Base-by-base conservation (phyloP, 805 yeast species). In the Yarrowia alimentaria region DNA sequence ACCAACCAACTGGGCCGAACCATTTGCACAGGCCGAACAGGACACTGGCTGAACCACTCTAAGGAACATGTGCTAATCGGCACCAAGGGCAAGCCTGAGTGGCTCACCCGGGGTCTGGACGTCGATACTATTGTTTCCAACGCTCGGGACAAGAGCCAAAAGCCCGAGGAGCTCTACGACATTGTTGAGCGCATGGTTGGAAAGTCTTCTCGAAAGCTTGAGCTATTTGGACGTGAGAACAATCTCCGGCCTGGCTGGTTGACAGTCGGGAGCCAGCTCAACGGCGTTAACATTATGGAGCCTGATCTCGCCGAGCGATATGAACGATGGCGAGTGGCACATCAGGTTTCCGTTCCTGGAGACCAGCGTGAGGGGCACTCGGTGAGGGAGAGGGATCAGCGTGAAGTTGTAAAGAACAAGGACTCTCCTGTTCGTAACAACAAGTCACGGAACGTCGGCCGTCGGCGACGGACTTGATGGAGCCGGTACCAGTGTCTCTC, bases 41-140 rank as follows among this genome's bases (percentile, higher is more conserved):
- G 98, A 0, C 98, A 90, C 64, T 90, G 98, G 98, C 72, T 90
- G 49, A 90, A 90, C 62, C 98, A 90, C 66, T 85, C 96, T 0
- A 90, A 90, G 60, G 98, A 90, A 64, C 97, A 90, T 63, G 69
- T 88, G 34, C 66, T 90, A 4, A 85, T 91, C 7, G 98, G 96
- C 6, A 61, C 84, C 19, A 90, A 90, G 60, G 97, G 96, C 0
- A 63, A 77, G 31, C 89, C 94, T 0, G 60, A 65, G 26, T 87
- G 95, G 95, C 60, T 88, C 20, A 77, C 76, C 52, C 68, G 72
- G 49, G 72, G 77, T 22, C 64, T 85, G 13, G 96, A 90, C 63
- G 70, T 82, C 3, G 96, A 90, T 61, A 68, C 83, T 6, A 73
- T 90, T 33, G 91, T 88, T 1, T 82, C 95, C 7, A 74, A 83